Percentiles rank a stretch among this genome's conserved stretches.
These are phyloP conservation scores for Fusarium continuum DNA, from an alignment of 2,329 filamentous ascomycete species.

Conservation along the genomic window DNA sequence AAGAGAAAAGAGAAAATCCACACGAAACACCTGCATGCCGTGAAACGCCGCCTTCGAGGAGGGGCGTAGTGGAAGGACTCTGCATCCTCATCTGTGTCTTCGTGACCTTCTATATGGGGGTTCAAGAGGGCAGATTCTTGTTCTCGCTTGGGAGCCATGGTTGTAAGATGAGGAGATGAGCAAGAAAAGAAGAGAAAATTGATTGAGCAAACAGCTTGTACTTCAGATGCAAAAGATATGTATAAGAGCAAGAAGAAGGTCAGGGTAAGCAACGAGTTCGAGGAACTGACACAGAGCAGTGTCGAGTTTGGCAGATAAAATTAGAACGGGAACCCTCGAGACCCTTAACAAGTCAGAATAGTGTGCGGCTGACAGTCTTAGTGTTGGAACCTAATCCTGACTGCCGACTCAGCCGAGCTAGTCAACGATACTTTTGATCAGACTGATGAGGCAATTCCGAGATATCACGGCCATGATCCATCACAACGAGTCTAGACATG, in stretches of 20 bases:
- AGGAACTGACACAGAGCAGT: background rate
- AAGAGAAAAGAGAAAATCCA: constrained; percentile 6
- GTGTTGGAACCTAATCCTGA: constrained; percentile 5
- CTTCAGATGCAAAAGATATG: background rate
- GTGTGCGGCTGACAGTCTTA: constrained; percentile 16
- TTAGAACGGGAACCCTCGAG: constrained; percentile 11
- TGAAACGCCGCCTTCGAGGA: constrained; percentile 14
- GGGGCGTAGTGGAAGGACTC: constrained; percentile 32
- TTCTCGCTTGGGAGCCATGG: constrained; percentile 36
- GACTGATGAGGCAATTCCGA: constrained; percentile 14
- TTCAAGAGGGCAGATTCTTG: constrained; percentile 36
- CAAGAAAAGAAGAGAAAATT: background rate
- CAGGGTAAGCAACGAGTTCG: background rate
- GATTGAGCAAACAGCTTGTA: background rate
- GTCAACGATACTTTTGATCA: constrained; percentile 11
- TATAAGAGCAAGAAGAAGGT: background rate
- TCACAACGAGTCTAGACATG: background rate
- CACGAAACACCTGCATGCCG: constrained; percentile 27
- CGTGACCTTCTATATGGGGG: constrained; percentile 7
- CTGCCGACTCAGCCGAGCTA: constrained; percentile 11
- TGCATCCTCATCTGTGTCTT: constrained; percentile 32
- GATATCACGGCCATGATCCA: constrained; percentile 6
- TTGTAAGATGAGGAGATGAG: background rate
- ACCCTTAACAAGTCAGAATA: background rate
- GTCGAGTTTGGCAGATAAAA: constrained; percentile 2